Evolutionary conservation across 805 yeast genomes (phyloP).

Genomic region (Candida suzukii): DNA sequence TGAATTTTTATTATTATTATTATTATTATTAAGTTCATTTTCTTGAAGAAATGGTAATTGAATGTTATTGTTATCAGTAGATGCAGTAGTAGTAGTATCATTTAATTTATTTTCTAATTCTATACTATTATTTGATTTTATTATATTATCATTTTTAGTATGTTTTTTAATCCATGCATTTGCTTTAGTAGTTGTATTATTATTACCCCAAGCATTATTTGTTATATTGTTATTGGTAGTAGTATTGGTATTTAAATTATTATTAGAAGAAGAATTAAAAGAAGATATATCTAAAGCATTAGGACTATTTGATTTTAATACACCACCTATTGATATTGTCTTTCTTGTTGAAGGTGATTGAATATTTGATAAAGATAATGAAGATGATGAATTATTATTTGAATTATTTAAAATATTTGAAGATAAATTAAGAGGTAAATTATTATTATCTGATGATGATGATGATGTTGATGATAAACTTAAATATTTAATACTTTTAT

Average conservation of each 20-base stretch:
- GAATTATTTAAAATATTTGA: neutral
- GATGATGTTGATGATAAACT: no score
- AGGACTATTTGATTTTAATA: no score
- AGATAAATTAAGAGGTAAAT: no score
- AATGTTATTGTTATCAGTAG: neutral
- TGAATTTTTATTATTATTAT: neutral
- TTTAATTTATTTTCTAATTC: neutral
- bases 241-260: neutral
- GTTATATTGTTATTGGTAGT: neutral
- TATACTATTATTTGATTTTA: neutral
- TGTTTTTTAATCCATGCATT: neutral
- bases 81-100: no score
- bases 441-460: no score
- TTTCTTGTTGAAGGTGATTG: conserved; percentile 6
- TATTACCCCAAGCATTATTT: neutral
- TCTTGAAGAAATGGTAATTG: no score
- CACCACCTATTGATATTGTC: conserved; percentile 1
- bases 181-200: no score
- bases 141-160: neutral
- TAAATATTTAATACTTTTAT: no score
- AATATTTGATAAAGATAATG: no score
- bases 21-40: neutral
- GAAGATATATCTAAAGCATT: no score
- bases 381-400: no score
- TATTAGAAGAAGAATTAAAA: neutral